Base-by-base conservation (phyloP, 345 rosid species). In the Arabis alpina region DNA sequence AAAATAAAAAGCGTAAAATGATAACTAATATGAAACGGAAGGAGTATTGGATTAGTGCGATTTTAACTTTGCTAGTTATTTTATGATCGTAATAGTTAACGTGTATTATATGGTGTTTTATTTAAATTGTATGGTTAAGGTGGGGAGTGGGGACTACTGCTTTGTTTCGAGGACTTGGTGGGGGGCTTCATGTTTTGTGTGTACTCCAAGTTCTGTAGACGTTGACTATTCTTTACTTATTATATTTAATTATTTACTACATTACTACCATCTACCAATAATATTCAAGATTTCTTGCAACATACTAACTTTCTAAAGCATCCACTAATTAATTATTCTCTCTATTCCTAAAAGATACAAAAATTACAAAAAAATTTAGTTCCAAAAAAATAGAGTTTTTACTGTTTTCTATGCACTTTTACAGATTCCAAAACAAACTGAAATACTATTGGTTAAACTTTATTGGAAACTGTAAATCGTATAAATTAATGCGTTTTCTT, bases 101-200 rank as follows among this genome's bases (percentile, higher is more conserved):
- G 37, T 56, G 36, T n/a, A 61, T 11, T 32, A 27, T 30, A 53
- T 14, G 42, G 34, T 54, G 56, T 13, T 64, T 54, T 54, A 30
- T 37, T 39, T 28, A 47, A 36, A 55, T 61, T 62, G 53, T 71
- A 48, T 62, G 6, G 67, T 60, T 42, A 50, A 52, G 49, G 61
- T 60, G 42, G 72, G 54, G 66, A 47, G 61, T 60, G 42, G 72
- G 54, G 66, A 47, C 37, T 37, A 28, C 25, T 11, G 16, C 57
- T 49, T 59, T 59, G 55, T 27, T 68, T 24, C 1, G 47, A 40
- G 47, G 52, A 54, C 75, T 51, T 71, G 49, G 70, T 39, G 67
- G 68, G 68, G 72, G 42, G 25, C 51, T 4, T 74, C 49, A 66
- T 74, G 68, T 59, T 66, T 59, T 66, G 73, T 66, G 67, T 74